These are phyloP conservation scores for Mortierella polycephala DNA, from an alignment of 371 early-diverging fungal genomes.

Conservation along the genomic window DNA sequence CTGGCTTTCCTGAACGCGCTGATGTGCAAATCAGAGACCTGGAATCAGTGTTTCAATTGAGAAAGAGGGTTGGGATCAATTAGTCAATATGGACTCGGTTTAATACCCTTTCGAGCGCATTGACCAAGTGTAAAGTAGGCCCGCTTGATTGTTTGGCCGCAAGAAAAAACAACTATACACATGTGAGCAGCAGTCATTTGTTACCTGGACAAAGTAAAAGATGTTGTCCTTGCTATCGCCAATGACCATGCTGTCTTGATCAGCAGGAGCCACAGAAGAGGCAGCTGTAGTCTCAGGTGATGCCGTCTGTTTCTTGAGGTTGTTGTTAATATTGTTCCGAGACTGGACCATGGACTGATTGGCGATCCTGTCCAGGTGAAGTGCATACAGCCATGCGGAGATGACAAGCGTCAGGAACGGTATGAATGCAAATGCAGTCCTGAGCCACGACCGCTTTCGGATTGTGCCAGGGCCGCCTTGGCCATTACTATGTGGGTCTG, in stretches of 20 bases:
- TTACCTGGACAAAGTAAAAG: conserved; percentile 75
- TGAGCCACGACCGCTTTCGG: conserved; percentile 32
- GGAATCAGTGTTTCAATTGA: conserved; percentile 14
- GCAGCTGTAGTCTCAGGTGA: not conserved
- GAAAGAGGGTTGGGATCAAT: conserved; percentile 2
- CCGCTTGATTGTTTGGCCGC: too few species aligned
- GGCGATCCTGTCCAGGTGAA: conserved; percentile 43
- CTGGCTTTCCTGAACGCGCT: conserved; percentile 74
- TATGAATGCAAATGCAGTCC: conserved; percentile 31
- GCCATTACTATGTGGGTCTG: not conserved
- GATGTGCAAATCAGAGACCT: conserved; percentile 90
- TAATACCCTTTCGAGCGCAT: too few species aligned
- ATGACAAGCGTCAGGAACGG: conserved; percentile 38
- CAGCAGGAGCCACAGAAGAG: not conserved
- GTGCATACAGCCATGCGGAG: conserved; percentile 40
- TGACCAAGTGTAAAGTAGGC: too few species aligned
- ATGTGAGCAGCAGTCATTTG: too few species aligned
- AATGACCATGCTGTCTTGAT: conserved; percentile 45
- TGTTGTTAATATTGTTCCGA: conserved; percentile 5
- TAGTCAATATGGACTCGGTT: not conserved
- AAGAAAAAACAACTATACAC: too few species aligned
- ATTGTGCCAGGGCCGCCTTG: not conserved
- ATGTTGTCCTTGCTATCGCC: conserved; percentile 61
- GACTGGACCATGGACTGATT: conserved; percentile 46
- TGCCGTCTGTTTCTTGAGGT: not conserved